Percentiles rank a stretch among this genome's conserved stretches.
phyloP scores from a whole-genome alignment of 225 moss, liverwort and hornwort genomes.

The Bryum argenteum region DNA sequence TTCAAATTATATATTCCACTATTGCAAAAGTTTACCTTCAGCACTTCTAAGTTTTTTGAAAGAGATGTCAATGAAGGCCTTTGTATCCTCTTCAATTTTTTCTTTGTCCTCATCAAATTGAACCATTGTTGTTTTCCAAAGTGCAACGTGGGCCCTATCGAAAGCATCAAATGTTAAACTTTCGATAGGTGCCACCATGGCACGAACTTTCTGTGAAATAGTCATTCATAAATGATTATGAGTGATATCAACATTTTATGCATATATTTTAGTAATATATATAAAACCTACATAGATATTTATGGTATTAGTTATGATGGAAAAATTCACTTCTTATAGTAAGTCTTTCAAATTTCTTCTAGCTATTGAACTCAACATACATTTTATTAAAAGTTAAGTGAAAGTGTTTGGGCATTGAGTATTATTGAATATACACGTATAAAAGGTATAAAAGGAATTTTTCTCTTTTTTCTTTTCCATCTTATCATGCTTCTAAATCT shows the following conservation, averaged over 20 bases:
- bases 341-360: neutral
- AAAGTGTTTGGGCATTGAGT: neutral
- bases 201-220: conserved; percentile 68
- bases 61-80: conserved; percentile 86
- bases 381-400: neutral
- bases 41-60: conserved; percentile 91
- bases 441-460: too few relatives aligned
- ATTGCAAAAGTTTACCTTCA: conserved; percentile 50
- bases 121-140: conserved; percentile 71
- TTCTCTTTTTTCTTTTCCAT: too few relatives aligned
- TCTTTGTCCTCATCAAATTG: conserved; percentile 76
- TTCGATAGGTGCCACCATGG: conserved; percentile 85
- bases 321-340: too few relatives aligned
- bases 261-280: neutral
- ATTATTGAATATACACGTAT: too few relatives aligned
- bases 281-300: too few relatives aligned
- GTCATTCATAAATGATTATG: neutral
- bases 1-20: too few relatives aligned
- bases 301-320: too few relatives aligned
- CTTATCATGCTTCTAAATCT: too few relatives aligned
- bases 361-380: too few relatives aligned
- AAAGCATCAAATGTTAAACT: conserved; percentile 81
- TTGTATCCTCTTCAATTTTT: conserved; percentile 76
- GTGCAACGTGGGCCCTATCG: conserved; percentile 58
- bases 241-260: neutral